A percentile compares a stretch with the other conserved stretches of the same genome.
Evolutionary conservation across 257 asterid genomes (phyloP).

Genomic region (Hygrophila difformis): DNA sequence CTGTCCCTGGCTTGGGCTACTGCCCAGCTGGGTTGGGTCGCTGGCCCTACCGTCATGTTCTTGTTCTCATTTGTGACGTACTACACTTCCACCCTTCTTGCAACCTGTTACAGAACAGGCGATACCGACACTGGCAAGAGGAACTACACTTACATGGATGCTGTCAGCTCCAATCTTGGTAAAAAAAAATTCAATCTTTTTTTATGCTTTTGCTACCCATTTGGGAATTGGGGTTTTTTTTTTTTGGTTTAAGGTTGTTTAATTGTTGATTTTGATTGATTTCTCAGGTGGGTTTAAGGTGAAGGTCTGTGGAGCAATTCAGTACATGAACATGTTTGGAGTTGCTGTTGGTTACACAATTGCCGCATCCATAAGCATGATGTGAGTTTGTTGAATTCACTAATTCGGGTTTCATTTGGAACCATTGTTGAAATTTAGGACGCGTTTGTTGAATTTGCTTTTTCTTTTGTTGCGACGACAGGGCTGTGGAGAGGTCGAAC

Average conservation of each 20-base stretch:
- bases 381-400: constrained; percentile 33
- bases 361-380: constrained; percentile 75
- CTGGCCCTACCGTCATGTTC: constrained; percentile 44
- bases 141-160: constrained; percentile 51
- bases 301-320: constrained; percentile 85
- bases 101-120: constrained; percentile 39
- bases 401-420: too few relatives aligned
- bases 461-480: constrained; percentile 11
- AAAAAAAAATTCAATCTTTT: neutral
- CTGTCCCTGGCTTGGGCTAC: constrained; percentile 60
- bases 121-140: constrained; percentile 38
- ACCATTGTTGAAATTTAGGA: too few relatives aligned
- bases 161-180: constrained; percentile 16
- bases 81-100: constrained; percentile 44
- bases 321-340: constrained; percentile 78
- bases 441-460: too few relatives aligned
- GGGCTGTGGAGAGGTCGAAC: constrained; percentile 48
- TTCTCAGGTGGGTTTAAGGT: constrained; percentile 75
- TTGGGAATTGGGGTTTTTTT: too few relatives aligned
- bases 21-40: constrained; percentile 58
- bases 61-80: constrained; percentile 49
- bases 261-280: constrained; percentile 8
- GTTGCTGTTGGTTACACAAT: constrained; percentile 90
- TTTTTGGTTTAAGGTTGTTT: neutral
- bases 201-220: neutral